Base-by-base conservation (phyloP, 257 asterid species). In the Lycium barbarum region DNA sequence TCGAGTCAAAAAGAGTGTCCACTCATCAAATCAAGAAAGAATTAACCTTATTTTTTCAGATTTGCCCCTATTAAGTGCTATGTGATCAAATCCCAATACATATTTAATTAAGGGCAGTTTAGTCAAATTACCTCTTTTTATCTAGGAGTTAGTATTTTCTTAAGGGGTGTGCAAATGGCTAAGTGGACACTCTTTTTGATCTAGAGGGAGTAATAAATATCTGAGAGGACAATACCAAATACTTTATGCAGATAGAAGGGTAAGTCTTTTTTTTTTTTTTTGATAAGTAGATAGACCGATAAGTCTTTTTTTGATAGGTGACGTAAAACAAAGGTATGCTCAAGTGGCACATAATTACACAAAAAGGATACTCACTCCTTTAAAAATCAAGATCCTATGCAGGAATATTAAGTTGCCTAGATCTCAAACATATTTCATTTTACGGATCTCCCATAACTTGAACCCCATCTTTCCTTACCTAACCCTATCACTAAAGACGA, bases 321-420 rank as follows among this genome's bases (percentile, higher is more conserved):
- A 72, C 38, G 7, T 47, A 47, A 47, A 20, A 73, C 18, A 47
- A 73, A 73, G n/a, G 59, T 11, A 73, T n/a, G 80, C 6, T 73
- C 55, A 73, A 73, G 20, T 47, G 58, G 59, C 63, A 74, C 61
- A 22, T 51, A 74, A 22, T 74, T 74, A 49, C 58, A 51, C 49
- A 35, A 74, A 73, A 49, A 74, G 81, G 81, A 74, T 49, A 73
- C 36, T 47, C 59, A 11, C 59, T 47, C 59, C 18, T 20, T 20
- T 45, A 18, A 15, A 47, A 73, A n/a, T 47, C 59, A 47, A 45
- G 40, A 73, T 47, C 47, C 58, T 73, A 47, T 47, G 6, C 80
- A 73, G 15, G 80, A 47, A 33, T 45, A 47, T 73, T 47, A 73
- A 11, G 80, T 73, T 45, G 80, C 59, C 45, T 45, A 47, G 59